Evolutionary conservation across 192 early-diverging fungal species (phyloP), one percentile per base, ranked within the genome.

Genomic region (Coemansia sp.): DNA sequence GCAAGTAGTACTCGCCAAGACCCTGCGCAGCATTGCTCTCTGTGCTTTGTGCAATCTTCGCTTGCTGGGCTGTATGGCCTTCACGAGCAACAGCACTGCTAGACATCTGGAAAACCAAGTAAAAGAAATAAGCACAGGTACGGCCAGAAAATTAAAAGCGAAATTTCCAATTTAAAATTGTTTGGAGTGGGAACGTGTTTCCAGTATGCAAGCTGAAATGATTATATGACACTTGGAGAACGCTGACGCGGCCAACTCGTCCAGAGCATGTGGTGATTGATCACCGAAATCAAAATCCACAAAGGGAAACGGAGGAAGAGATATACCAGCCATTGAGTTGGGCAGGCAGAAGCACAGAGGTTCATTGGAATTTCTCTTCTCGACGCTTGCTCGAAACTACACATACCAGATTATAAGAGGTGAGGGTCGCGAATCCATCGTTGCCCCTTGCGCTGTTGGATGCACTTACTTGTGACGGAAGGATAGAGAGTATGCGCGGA

Each of bases 1-100:
- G 76, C 69, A 87, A 74, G 60, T 91, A 89, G 64, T 91, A 93
- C 41, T 85, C 82, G 64, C 88, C 87, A 55, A 93, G 64, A 1
- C 77, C 77, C 65, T 76, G 73, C 28, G 52, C 27, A 59, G 54
- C 60, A 7, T 18, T 48, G 25, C 34, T 56, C 41, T 47, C 44
- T 18, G 28, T 23, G 10, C 14, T 32, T 26, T 69, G 73, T 21
- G 60, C 19, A 48, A 60, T 56, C 38, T 49, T 49, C 12, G 48
- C 51, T 30, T 22, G 26, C 34, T 60, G 67, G 30, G 66, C 23
- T 8, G 65, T 41, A 22, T 58, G 64, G 28, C 32, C 34, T 25
- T 61, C 66, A 27, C 56, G 71, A 49, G 68, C 58, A 21, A 73
- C 61, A 27, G 77, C 68, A 54, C 75, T 72, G 55, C 67, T 69